These are phyloP conservation scores for Colletotrichum higginsianum DNA, from an alignment of 2,329 filamentous ascomycete genomes.

Conservation along the genomic window DNA sequence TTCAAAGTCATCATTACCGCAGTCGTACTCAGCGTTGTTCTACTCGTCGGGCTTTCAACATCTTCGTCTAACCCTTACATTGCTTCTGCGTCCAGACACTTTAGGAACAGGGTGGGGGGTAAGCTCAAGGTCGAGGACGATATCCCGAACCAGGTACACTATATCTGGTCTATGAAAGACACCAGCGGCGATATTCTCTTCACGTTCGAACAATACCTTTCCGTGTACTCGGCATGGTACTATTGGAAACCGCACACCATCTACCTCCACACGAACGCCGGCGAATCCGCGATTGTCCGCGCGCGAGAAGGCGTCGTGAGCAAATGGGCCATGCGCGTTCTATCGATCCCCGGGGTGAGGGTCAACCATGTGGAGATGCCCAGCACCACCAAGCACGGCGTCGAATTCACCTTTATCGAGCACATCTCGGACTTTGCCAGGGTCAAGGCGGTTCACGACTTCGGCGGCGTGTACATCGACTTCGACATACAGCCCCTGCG, in stretches of 20 bases:
- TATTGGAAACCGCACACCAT: constrained; percentile 46
- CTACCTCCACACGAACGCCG: constrained; percentile 49
- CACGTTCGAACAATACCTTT: constrained; percentile 47
- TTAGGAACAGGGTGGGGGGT: neutral
- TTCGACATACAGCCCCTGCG: constrained; percentile 43
- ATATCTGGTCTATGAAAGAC: constrained; percentile 46
- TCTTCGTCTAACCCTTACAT: neutral
- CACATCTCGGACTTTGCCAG: constrained; percentile 37
- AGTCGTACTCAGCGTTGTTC: neutral
- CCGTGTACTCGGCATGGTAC: constrained; percentile 45
- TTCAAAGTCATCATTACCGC: neutral
- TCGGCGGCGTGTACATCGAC: constrained; percentile 47
- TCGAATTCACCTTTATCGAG: constrained; percentile 8
- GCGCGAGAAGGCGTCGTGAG: constrained; percentile 36
- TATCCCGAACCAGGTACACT: constrained; percentile 48
- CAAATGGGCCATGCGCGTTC: constrained; percentile 47
- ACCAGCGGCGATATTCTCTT: constrained; percentile 43
- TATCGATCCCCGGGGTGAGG: constrained; percentile 44
- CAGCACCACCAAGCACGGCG: constrained; percentile 1
- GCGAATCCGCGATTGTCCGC: constrained; percentile 25
- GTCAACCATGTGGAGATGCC: constrained; percentile 34
- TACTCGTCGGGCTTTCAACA: neutral
- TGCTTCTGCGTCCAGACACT: neutral
- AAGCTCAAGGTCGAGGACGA: neutral
- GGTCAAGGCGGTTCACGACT: constrained; percentile 42